These are phyloP conservation scores for Aspergillus sp. DNA, from an alignment of 2,329 filamentous ascomycete genomes.

Conservation along the genomic window DNA sequence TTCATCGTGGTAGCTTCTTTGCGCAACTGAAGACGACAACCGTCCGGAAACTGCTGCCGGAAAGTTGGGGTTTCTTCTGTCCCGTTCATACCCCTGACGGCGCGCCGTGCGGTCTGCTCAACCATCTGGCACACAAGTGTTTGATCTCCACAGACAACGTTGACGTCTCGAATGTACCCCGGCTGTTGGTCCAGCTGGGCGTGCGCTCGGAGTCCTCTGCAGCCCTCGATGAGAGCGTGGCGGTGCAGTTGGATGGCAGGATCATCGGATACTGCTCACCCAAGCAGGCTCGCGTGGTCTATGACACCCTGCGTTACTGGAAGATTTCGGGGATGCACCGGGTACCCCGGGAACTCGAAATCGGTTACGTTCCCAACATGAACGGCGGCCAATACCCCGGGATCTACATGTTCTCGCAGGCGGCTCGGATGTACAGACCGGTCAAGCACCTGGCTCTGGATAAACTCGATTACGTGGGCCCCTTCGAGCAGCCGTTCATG, in stretches of 20 bases:
- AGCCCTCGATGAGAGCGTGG: constrained; percentile 72
- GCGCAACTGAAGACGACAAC: constrained; percentile 95
- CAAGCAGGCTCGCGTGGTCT: constrained; percentile 69
- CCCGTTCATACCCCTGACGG: constrained; percentile 97
- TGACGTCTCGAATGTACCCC: constrained; percentile 66
- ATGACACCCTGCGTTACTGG: constrained; percentile 85
- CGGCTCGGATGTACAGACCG: constrained; percentile 79
- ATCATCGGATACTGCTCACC: constrained; percentile 87
- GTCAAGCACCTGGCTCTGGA: constrained; percentile 86
- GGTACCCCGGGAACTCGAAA: constrained; percentile 76
- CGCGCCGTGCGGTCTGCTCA: constrained; percentile 84
- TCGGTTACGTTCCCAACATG: constrained; percentile 83
- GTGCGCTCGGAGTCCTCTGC: constrained; percentile 68
- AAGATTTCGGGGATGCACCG: constrained; percentile 81
- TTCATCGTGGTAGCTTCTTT: constrained; percentile 98
- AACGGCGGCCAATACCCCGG: constrained; percentile 92
- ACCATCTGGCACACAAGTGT: constrained; percentile 93
- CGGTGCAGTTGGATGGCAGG: constrained; percentile 81
- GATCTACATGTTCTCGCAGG: constrained; percentile 82
- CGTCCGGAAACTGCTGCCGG: constrained; percentile 86
- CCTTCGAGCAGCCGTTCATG: constrained; percentile 97
- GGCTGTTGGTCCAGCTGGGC: constrained; percentile 69
- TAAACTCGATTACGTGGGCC: constrained; percentile 79
- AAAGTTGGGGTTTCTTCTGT: constrained; percentile 97
- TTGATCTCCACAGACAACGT: constrained; percentile 69